These are phyloP conservation scores for Diaporthe sp. DNA, from an alignment of 2,329 filamentous ascomycete species.

Conservation along the genomic window DNA sequence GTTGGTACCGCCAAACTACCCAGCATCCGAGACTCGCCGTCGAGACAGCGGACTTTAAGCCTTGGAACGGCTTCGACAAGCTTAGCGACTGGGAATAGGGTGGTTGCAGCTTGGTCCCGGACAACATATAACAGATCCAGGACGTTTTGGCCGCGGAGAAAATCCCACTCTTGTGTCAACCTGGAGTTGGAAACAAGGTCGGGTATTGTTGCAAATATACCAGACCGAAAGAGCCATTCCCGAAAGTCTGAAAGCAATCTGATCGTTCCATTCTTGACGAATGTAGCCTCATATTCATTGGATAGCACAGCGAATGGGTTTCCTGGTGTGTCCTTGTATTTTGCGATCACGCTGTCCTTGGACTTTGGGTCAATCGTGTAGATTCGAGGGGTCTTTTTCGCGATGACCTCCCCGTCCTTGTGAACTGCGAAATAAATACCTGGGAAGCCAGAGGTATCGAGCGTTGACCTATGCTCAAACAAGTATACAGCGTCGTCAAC, in stretches of 20 bases:
- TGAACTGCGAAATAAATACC: background rate
- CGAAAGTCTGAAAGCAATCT: background rate
- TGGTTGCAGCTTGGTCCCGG: background rate
- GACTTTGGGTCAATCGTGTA: background rate
- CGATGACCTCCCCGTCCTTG: background rate
- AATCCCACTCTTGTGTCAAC: background rate
- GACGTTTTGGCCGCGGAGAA: constrained; percentile 1
- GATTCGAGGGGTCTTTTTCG: background rate
- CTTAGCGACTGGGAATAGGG: background rate
- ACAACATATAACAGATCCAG: background rate
- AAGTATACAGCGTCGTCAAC: background rate
- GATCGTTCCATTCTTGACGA: too few species aligned
- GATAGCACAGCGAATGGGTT: background rate
- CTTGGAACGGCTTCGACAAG: background rate
- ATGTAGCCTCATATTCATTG: background rate
- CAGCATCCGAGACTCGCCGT: background rate
- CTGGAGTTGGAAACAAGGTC: background rate
- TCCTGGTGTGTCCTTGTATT: background rate
- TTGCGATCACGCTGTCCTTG: background rate
- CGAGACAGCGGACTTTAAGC: constrained; percentile 5
- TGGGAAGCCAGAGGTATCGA: background rate
- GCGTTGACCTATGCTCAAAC: background rate
- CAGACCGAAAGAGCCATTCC: background rate
- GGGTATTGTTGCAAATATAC: background rate
- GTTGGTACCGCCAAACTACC: background rate